Conservation (phyloP, 495 filamentous ascomycete genomes). For the Acidiella bohemica region DNA sequence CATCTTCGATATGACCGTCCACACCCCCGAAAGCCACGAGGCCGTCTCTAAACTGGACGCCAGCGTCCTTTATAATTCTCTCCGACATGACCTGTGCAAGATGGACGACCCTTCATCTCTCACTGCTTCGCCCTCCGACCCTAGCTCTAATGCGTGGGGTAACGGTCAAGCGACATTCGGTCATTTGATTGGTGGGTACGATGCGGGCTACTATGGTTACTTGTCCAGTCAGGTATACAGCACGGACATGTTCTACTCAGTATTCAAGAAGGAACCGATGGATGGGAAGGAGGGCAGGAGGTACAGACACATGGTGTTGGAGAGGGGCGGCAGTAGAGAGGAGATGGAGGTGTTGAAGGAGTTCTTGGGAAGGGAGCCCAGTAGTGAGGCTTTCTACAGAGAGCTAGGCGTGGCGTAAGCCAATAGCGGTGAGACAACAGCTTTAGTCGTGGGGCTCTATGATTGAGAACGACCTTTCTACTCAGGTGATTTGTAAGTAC, state of each 20-base stretch:
- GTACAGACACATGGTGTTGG: slow-evolving; percentile 61
- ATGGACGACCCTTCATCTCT: slow-evolving; percentile 51
- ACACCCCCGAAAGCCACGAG: slow-evolving; percentile 28
- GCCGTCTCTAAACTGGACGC: slow-evolving; percentile 27
- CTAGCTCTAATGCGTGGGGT: slow-evolving; percentile 52
- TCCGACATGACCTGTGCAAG: slow-evolving; percentile 42
- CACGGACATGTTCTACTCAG: slow-evolving; percentile 65
- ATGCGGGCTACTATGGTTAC: slow-evolving; percentile 65
- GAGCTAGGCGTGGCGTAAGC: slow-evolving; percentile 45
- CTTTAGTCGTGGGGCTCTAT: no score
- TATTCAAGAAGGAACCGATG: slow-evolving; percentile 65
- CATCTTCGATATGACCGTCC: slow-evolving; percentile 46
- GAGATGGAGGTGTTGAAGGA: slow-evolving; percentile 62
- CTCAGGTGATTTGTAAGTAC: no score
- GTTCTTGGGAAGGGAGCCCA: slow-evolving; percentile 60
- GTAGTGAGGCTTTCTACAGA: slow-evolving; percentile 59
- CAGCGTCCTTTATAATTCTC: slow-evolving; percentile 28
- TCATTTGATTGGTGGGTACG: slow-evolving; percentile 59
- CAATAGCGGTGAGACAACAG: no score
- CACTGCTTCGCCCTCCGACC: slow-evolving; percentile 35
- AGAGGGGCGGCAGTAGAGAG: slow-evolving; percentile 57
- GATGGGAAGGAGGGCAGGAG: slow-evolving; percentile 49
- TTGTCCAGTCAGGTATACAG: slow-evolving; percentile 55
- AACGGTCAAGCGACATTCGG: slow-evolving; percentile 59
- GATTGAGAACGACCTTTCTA: no score